Conservation (phyloP, 441 rosid species). For the Gossypium lobatum region DNA sequence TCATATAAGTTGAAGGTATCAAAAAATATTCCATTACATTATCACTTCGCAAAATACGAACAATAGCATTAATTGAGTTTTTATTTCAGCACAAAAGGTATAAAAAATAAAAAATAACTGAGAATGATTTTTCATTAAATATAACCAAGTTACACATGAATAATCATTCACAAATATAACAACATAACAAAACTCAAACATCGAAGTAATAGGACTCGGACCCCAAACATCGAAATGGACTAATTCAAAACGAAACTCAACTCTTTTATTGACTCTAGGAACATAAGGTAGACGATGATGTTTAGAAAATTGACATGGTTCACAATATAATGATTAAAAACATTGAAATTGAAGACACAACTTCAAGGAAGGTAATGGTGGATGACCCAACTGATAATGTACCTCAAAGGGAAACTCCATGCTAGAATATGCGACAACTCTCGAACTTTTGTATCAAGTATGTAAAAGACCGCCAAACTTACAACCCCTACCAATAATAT, state of each 20-base stretch:
- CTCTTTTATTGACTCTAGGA: neutral
- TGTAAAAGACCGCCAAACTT: neutral
- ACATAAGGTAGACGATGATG: neutral
- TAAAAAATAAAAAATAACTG: neutral
- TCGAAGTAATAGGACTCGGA: neutral
- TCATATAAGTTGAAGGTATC: neutral
- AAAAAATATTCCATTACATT: neutral
- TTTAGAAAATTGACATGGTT: neutral
- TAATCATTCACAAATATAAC: neutral
- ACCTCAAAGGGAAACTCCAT: neutral
- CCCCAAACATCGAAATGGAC: neutral
- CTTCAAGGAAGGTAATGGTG: neutral
- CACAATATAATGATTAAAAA: neutral
- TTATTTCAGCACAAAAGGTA: neutral
- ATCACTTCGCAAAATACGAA: neutral
- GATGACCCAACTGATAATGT: neutral
- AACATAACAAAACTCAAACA: neutral
- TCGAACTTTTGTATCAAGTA: neutral
- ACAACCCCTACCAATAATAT: neutral
- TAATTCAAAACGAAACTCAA: neutral
- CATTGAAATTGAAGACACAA: neutral
- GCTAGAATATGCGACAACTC: neutral
- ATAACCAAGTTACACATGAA: neutral
- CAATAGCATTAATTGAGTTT: neutral
- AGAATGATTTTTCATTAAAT: neutral